Percentiles rank a stretch among this genome's conserved stretches.
Evolutionary conservation across 768 basidiomycete species (phyloP).

Genomic region (Suillus sp.): DNA sequence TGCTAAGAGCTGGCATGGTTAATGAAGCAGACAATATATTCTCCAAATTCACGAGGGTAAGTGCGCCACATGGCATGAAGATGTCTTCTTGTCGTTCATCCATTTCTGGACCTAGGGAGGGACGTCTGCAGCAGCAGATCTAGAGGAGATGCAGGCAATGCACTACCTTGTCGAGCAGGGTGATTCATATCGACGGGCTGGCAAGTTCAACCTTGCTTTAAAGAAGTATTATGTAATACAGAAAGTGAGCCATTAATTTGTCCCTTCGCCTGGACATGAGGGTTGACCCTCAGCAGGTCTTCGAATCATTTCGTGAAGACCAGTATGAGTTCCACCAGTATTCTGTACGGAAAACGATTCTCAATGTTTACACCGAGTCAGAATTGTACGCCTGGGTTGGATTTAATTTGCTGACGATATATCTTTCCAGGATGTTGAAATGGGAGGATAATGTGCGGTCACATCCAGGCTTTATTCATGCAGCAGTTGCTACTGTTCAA

Average conservation of each 20-base stretch:
- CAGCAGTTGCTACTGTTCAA: slow-evolving; percentile 70
- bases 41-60: slow-evolving; percentile 90
- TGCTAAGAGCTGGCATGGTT: slow-evolving; percentile 77
- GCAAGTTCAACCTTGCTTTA: slow-evolving; percentile 74
- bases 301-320: slow-evolving; percentile 88
- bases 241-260: slow-evolving; percentile 49
- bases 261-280: slow-evolving; percentile 7
- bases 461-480: slow-evolving; percentile 73
- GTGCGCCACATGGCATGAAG: slow-evolving; percentile 19
- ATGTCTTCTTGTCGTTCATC: not conserved
- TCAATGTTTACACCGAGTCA: slow-evolving; percentile 85
- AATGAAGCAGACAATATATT: slow-evolving; percentile 74
- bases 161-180: slow-evolving; percentile 86
- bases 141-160: slow-evolving; percentile 95
- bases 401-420: slow-evolving; percentile 11
- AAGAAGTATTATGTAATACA: slow-evolving; percentile 81
- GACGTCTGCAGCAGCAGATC: slow-evolving; percentile 73
- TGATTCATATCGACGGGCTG: slow-evolving; percentile 62
- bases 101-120: slow-evolving; percentile 66
- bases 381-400: slow-evolving; percentile 29
- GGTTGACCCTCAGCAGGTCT: slow-evolving; percentile 50
- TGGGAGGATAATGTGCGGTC: slow-evolving; percentile 84
- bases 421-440: slow-evolving; percentile 57
- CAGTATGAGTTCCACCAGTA: slow-evolving; percentile 99
- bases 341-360: slow-evolving; percentile 83